Conservation (phyloP, 306 rosid genomes). For the Boehmeria nivea region DNA sequence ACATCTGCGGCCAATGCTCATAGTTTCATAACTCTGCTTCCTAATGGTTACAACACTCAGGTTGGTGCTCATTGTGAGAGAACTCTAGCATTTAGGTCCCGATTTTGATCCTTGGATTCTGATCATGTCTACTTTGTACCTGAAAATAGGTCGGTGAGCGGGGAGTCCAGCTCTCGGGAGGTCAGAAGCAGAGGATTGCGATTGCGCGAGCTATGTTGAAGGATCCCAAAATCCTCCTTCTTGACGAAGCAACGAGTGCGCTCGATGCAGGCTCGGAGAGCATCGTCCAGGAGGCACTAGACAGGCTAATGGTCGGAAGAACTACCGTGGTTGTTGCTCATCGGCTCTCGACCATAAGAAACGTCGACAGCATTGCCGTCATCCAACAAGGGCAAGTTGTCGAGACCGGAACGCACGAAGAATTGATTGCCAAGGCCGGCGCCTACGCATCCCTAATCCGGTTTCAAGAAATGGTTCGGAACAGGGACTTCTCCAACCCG, state of each 20-base stretch:
- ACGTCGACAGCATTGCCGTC: constrained; percentile 84
- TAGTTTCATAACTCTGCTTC: constrained; percentile 84
- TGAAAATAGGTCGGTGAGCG: constrained; percentile 79
- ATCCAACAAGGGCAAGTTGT: constrained; percentile 95
- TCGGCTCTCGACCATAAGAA: constrained; percentile 84
- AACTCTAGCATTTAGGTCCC: too few species aligned
- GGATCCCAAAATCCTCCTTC: constrained; percentile 83
- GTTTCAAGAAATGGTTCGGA: constrained; percentile 92
- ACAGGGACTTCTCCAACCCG: constrained; percentile 77
- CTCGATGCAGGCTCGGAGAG: constrained; percentile 94
- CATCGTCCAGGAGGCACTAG: constrained; percentile 97
- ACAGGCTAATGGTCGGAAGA: constrained; percentile 90
- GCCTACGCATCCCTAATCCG: constrained; percentile 86
- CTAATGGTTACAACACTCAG: constrained; percentile 88
- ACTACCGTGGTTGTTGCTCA: constrained; percentile 95
- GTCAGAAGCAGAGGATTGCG: constrained; percentile 95
- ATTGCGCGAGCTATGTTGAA: constrained; percentile 99
- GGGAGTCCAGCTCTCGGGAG: constrained; percentile 94
- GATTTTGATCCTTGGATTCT: not conserved
- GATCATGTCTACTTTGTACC: not conserved
- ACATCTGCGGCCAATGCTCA: constrained; percentile 95
- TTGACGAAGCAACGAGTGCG: constrained; percentile 98
- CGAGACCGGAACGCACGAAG: constrained; percentile 97
- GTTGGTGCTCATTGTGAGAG: constrained; percentile 26
- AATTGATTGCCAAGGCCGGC: constrained; percentile 68